Evolutionary conservation across 2,329 filamentous ascomycete species (phyloP), one percentile per base, ranked within the genome.

Genomic region (Corinectria fuckeliana): DNA sequence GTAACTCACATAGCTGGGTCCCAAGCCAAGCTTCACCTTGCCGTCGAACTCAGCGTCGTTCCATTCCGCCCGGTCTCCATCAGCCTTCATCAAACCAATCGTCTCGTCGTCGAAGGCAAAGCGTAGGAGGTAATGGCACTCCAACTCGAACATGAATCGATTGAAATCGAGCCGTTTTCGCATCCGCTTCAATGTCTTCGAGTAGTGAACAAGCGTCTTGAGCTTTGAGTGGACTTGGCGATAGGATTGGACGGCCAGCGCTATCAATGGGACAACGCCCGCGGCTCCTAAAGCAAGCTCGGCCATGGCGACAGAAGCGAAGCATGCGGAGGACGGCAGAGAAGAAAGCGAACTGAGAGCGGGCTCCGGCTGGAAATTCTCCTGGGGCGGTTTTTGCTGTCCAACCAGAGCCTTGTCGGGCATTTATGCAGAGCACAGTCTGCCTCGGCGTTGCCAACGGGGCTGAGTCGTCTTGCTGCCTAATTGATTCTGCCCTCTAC

Each of bases 141-240:
- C 53, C 10, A 50, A 25, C 14, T 56, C 45, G 36, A 56, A 56
- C 53, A 50, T 50, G 18, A 45, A 41, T 2, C 45, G 26, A 38
- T 50, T 50, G 3, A 21, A 18, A 5, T 26, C 16, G 3, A 56
- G 53, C 9, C 14, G 42, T 45, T 55, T 55, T 4, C 32, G 7
- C 34, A 55, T 55, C 0, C 26, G 30, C 7, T 25, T 45, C 13
- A 42, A 8, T 2, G 20, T 23, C 20, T 42, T 42, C 2, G 39
- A 42, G 13, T 42, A 42, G 39, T 42, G 39, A 23, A 42, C 13
- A 23, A 42, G 25, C 6, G 21, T 42, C 20, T 42, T 42, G 2
- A 42, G 39, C 9, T 42, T 42, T 2, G 39, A 42, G 21, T 42
- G 39, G 39, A 42, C 39, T 25, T 42, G 20, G 8, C 39, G 39